Evolutionary conservation across 2,329 filamentous ascomycete genomes (phyloP).

Genomic region (Exophiala aquamarina): DNA sequence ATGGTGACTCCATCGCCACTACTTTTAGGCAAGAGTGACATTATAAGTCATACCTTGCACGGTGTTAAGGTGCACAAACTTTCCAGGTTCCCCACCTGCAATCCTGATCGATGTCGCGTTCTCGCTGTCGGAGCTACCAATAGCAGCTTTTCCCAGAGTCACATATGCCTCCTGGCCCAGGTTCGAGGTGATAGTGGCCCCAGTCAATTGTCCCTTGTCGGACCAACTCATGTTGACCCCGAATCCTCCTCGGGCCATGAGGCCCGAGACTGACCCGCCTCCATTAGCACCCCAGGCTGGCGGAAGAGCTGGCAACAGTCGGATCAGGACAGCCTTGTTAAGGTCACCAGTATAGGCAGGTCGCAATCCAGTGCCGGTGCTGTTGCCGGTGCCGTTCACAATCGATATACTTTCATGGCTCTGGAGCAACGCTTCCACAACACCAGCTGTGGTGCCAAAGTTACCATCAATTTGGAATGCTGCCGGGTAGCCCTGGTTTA

Average conservation of each 20-base stretch:
- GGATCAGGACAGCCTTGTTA: conserved; percentile 32
- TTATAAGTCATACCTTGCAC: not conserved
- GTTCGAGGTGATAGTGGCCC: not conserved
- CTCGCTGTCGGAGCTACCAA: not conserved
- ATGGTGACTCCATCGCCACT: too few species aligned
- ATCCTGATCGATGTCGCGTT: conserved; percentile 4
- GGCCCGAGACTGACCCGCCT: conserved; percentile 34
- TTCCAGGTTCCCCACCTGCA: not conserved
- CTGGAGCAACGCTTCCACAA: conserved; percentile 49
- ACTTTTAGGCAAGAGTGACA: not conserved
- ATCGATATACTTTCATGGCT: conserved; percentile 20
- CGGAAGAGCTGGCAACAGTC: conserved; percentile 42
- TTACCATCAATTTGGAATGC: conserved; percentile 55
- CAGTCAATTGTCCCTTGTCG: conserved; percentile 11
- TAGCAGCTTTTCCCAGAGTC: not conserved
- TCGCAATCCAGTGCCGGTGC: too few species aligned
- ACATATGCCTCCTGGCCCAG: conserved; percentile 5
- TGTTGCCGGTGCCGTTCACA: too few species aligned
- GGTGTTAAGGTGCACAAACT: conserved; percentile 1
- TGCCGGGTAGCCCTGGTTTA: conserved; percentile 45
- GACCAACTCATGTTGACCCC: conserved; percentile 40
- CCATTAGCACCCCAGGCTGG: conserved; percentile 31
- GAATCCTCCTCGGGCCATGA: conserved; percentile 38
- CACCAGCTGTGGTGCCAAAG: conserved; percentile 49
- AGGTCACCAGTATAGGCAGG: conserved; percentile 1